A percentile compares a stretch with the other conserved stretches of the same genome.
Evolutionary conservation across 2,329 filamentous ascomycete species (phyloP).

Genomic region (Colletotrichum godetiae): DNA sequence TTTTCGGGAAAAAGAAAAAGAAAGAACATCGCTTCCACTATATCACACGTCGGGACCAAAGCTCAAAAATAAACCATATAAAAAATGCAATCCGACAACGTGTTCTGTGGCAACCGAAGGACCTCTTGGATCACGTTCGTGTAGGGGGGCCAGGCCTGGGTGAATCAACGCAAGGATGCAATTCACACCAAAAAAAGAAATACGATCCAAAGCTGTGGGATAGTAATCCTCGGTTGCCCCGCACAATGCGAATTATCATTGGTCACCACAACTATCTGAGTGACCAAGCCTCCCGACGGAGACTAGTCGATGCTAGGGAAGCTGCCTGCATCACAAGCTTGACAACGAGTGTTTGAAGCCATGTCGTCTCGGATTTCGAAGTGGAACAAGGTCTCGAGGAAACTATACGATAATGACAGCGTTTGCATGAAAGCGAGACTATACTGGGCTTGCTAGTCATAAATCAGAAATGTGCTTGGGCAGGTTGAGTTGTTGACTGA

Average conservation of each 20-base stretch:
- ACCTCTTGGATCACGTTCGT: background rate
- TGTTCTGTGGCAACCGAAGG: background rate
- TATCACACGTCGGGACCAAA: background rate
- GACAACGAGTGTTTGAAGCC: background rate
- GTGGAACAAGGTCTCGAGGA: background rate
- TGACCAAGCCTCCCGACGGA: background rate
- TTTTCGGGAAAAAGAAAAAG: background rate
- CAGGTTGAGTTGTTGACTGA: background rate
- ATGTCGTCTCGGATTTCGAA: background rate
- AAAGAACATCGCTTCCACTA: background rate
- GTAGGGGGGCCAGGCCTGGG: background rate
- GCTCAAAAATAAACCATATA: background rate
- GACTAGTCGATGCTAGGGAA: background rate
- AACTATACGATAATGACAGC: background rate
- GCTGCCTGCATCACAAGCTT: background rate
- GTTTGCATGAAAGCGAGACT: background rate
- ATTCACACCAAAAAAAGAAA: background rate
- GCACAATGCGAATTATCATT: background rate
- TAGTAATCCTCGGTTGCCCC: background rate
- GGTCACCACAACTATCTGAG: background rate
- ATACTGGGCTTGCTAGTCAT: background rate
- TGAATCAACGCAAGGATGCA: background rate
- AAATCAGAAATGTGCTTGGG: background rate
- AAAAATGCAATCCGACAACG: background rate
- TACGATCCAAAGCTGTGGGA: background rate